Percentiles rank a stretch among this genome's conserved stretches.
phyloP scores from a whole-genome alignment of 768 basidiomycete genomes.

The Pisolithus microcarpus region DNA sequence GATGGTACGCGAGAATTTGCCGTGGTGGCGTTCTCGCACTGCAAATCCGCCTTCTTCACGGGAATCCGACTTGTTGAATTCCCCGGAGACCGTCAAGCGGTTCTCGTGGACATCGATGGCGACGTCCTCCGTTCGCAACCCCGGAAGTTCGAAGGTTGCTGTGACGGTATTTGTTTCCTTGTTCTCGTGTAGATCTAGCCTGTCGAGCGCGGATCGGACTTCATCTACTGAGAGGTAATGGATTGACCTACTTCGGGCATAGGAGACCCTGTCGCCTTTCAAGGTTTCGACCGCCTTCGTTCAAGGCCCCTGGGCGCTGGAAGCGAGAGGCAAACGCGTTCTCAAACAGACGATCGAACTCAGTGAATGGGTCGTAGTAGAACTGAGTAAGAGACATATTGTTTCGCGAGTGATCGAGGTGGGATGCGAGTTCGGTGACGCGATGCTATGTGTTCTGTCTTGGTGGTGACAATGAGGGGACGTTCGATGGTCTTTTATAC shows the following conservation, averaged over 20 bases:
- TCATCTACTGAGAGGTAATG: too few species aligned
- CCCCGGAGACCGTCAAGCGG: constrained; percentile 45
- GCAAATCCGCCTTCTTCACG: constrained; percentile 30
- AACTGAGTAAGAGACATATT: constrained; percentile 8
- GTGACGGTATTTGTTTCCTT: constrained; percentile 40
- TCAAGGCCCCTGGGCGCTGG: constrained; percentile 23
- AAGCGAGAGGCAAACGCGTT: constrained; percentile 25
- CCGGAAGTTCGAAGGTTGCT: constrained; percentile 54
- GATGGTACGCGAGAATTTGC: constrained; percentile 43
- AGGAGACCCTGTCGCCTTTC: too few species aligned
- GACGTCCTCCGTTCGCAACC: constrained; percentile 43
- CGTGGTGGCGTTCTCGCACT: constrained; percentile 39
- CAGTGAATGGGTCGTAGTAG: constrained; percentile 34
- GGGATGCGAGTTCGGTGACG: too few species aligned
- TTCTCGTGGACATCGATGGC: constrained; percentile 45
- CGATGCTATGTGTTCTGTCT: too few species aligned
- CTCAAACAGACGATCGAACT: constrained; percentile 40
- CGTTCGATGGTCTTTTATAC: too few species aligned
- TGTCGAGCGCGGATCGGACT: too few species aligned
- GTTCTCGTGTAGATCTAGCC: constrained; percentile 36
- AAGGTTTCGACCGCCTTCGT: constrained; percentile 32
- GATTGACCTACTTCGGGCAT: too few species aligned
- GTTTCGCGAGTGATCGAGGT: too few species aligned
- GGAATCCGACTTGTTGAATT: constrained; percentile 29
- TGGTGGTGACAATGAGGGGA: too few species aligned